Evolutionary conservation across 192 early-diverging fungal species (phyloP), one percentile per base, ranked within the genome.

Genomic region (Dissophora globulifera): DNA sequence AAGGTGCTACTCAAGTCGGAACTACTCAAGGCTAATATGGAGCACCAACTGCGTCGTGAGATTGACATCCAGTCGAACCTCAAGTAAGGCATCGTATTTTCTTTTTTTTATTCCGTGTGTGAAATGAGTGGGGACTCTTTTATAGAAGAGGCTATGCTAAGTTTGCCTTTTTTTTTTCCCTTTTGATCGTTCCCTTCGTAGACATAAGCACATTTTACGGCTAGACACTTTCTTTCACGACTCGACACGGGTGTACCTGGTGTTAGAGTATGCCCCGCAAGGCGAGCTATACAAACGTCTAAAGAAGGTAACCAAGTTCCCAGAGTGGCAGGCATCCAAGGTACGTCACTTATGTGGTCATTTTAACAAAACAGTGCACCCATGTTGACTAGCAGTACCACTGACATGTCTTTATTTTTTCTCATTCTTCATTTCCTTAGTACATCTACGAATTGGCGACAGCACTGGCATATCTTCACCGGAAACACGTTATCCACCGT

Each of bases 191-290:
- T n/a, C 10, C 6, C 17, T 23, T 4, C 25, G 15, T 67, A 91
- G 93, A 23, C 96, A 98, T 65, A 88, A 90, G 10, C 91, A 99
- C 78, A 97, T 99, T 65, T 83, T 99, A 13, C 85, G 97, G n/a
- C 81, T 99, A 12, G 96, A 91, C 62, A 95, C 95, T 3, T 98
- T 96, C 74, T 99, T 99, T 76, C 92, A 98, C 82, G 97, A 99
- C 62, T 85, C 88, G 42, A 96, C 93, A 58, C 87, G 94, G 19
- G 92, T 98, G 2, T 97, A 93, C 62, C 70, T 99, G 58, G 96
- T 99, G 25, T 85, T 99, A 1, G 97, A 99, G 75, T 98, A 94
- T 72, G 97, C 97, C n/a, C 89, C 92, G 13, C 85, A 91, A 32
- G 97, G 97, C 12, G 97, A 98, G 81, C 69, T 99, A 67, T 98